Conservation (phyloP, 2,329 filamentous ascomycete species). For the Emmonsia crescens region DNA sequence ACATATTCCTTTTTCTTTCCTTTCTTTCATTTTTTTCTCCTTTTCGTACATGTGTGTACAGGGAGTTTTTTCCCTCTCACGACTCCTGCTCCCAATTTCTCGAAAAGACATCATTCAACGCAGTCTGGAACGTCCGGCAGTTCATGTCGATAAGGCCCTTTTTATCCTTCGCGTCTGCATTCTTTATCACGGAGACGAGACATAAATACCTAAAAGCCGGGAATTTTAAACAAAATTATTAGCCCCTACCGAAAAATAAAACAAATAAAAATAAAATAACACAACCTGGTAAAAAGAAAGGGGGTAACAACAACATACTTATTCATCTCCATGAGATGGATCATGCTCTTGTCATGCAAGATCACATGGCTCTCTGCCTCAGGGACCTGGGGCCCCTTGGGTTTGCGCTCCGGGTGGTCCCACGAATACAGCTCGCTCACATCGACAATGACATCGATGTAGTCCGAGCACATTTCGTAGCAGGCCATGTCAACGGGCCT, state of each 20-base stretch:
- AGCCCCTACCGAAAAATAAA: neutral
- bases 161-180: slow-evolving; percentile 53
- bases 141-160: slow-evolving; percentile 58
- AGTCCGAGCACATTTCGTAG: slow-evolving; percentile 97
- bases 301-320: slow-evolving; percentile 38
- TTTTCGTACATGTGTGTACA: neutral
- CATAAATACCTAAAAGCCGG: slow-evolving; percentile 44
- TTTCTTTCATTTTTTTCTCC: neutral
- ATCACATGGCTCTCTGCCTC: slow-evolving; percentile 54
- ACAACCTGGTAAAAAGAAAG: neutral
- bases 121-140: slow-evolving; percentile 52
- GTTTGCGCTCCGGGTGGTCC: slow-evolving; percentile 37
- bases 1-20: no score
- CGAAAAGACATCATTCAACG: slow-evolving; percentile 51
- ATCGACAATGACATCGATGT: slow-evolving; percentile 96
- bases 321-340: slow-evolving; percentile 58
- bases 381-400: slow-evolving; percentile 36
- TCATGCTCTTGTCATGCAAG: slow-evolving; percentile 50
- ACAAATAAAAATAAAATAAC: neutral
- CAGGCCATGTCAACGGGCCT: slow-evolving; percentile 87
- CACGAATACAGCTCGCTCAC: slow-evolving; percentile 92
- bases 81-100: slow-evolving; percentile 32
- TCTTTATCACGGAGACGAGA: slow-evolving; percentile 54
- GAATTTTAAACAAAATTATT: slow-evolving; percentile 12
- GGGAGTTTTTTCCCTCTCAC: neutral